Base-by-base conservation (phyloP, 2,329 filamentous ascomycete genomes). In the Alternaria gansuensis region DNA sequence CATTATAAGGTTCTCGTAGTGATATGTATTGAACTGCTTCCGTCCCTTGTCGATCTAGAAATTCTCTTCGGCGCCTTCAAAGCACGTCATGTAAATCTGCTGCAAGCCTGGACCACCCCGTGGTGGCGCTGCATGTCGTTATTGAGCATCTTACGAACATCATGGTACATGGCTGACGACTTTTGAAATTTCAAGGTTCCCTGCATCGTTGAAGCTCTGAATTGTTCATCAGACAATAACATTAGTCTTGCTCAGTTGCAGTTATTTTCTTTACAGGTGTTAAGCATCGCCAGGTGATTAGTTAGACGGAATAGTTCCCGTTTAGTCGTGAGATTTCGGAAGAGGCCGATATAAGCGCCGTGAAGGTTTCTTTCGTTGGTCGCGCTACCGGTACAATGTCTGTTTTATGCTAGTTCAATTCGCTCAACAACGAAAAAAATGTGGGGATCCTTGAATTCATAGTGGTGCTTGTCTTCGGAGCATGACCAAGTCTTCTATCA, bases 31-130 rank as follows among this genome's bases (percentile, higher is more conserved):
- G 28, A 41, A 23, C 36, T 28, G 23, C 14, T 29, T 28, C 33
- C 40, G 4, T 29, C n/a, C 51, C 39, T 54, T 41, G 48, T 36
- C 43, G 36, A 37, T 46, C 61, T 43, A 40, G 45, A 54, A 64
- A 66, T 54, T 60, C 34, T 59, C 57, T 64, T 62, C 55, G 41
- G 51, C 56, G 56, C 45, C 59, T 57, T 56, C 40, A 58, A 56
- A 66, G 63, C 63, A 66, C 63, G 63, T 66, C 63, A 66, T 66
- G 49, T 55, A 36, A 58, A 58, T 59, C 21, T 29, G 17, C 28
- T 41, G 44, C 17, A 50, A 56, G 61, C 63, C 58, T 64, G 61
- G 63, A 49, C 63, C 63, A 46, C 53, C 39, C 29, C 31, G 41
- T 44, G 54, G 48, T 49, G 26, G 39, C 34, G 21, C 44, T 37